phyloP scores from a whole-genome alignment of 2,329 filamentous ascomycete species.

The Diplocarpon rosae region DNA sequence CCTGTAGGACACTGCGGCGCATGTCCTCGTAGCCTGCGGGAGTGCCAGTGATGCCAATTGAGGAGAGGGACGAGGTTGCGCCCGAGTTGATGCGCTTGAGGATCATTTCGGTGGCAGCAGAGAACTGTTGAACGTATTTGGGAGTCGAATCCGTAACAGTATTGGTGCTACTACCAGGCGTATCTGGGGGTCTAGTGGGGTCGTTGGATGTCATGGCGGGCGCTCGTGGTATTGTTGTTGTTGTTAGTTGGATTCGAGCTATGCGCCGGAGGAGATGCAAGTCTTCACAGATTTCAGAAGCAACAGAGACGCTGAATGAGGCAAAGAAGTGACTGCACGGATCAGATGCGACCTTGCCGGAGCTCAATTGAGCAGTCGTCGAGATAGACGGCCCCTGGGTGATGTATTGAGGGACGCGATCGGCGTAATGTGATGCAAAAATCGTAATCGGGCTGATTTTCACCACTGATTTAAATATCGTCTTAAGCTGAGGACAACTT shows the following conservation, averaged over 20 bases:
- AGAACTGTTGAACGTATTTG: conserved; percentile 28
- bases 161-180: conserved; percentile 8
- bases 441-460: conserved; percentile 1
- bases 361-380: conserved; percentile 11
- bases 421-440: conserved; percentile 7
- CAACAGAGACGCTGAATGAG: conserved; percentile 1
- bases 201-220: conserved; percentile 19
- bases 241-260: conserved; percentile 1
- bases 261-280: conserved; percentile 18
- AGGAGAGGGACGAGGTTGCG: conserved; percentile 16
- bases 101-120: conserved; percentile 29
- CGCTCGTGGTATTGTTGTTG: conserved; percentile 1
- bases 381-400: neutral
- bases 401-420: neutral
- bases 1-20: conserved; percentile 26
- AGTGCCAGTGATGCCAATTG: conserved; percentile 22
- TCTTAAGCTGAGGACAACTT: neutral
- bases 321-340: conserved; percentile 1
- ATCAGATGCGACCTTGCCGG: conserved; percentile 11
- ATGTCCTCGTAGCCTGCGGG: conserved; percentile 28
- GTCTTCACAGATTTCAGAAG: conserved; percentile 1
- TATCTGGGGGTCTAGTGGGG: conserved; percentile 16
- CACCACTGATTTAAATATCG: conserved; percentile 4
- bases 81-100: conserved; percentile 28
- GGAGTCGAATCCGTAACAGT: conserved; percentile 20